phyloP scores from a whole-genome alignment of 352 stramenopile species.

The Pelagophyceae sp. region DNA sequence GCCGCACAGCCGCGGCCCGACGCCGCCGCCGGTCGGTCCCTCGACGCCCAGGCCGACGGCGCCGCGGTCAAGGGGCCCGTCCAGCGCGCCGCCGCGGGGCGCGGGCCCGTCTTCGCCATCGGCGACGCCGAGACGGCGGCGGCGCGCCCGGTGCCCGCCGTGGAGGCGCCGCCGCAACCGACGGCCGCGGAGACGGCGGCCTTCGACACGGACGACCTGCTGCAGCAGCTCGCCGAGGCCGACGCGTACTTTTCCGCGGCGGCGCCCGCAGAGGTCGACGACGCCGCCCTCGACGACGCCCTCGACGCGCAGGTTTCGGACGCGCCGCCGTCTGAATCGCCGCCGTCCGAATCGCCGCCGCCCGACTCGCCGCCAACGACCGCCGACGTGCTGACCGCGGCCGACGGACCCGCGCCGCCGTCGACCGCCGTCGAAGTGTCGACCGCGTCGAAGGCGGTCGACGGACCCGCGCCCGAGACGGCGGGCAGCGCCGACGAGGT shows the following conservation, averaged over 20 bases:
- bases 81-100: not conserved
- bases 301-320: no score
- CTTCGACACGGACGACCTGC: constrained; percentile 4
- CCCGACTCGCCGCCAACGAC: not conserved
- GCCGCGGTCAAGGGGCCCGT: not conserved
- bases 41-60: not conserved
- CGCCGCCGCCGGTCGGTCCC: not conserved
- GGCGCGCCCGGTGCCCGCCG: no score
- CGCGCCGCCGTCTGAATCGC: not conserved
- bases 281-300: not conserved
- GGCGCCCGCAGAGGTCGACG: not conserved
- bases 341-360: not conserved
- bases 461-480: not conserved
- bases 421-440: no score
- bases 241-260: not conserved
- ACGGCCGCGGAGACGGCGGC: not conserved
- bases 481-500: not conserved
- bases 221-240: not conserved
- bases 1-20: not conserved
- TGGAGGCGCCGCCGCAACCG: not conserved
- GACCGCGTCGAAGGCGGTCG: no score
- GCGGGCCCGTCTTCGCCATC: constrained; percentile 8
- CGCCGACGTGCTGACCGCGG: no score
- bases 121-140: not conserved
- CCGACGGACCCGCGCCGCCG: no score